Conservation (phyloP, 192 early-diverging fungal species). For the Coemansia pectinata region DNA sequence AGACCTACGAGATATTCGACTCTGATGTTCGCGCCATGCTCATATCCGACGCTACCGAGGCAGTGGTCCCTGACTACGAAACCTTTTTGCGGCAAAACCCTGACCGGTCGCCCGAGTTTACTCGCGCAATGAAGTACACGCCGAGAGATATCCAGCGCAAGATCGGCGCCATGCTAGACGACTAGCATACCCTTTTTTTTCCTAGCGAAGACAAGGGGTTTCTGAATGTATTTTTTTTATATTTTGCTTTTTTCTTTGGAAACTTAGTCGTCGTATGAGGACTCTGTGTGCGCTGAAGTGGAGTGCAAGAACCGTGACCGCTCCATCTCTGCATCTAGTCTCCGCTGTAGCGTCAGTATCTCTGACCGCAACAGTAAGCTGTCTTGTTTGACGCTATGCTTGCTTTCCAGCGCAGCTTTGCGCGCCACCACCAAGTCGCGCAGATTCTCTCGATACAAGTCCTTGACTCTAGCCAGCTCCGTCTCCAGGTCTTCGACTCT, state of each 20-base stretch:
- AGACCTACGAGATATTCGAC: slow-evolving; percentile 49
- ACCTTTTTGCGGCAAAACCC: slow-evolving; percentile 45
- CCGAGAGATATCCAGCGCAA: slow-evolving; percentile 47
- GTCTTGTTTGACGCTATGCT: slow-evolving; percentile 53
- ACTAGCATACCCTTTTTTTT: slow-evolving; percentile 8
- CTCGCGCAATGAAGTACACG: slow-evolving; percentile 49
- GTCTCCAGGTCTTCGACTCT: slow-evolving; percentile 37
- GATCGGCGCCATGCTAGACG: slow-evolving; percentile 45
- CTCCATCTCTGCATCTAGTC: slow-evolving; percentile 55
- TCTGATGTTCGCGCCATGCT: slow-evolving; percentile 48
- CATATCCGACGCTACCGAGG: slow-evolving; percentile 40
- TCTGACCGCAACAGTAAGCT: slow-evolving; percentile 50
- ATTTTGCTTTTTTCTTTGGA: neutral
- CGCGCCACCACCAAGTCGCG: slow-evolving; percentile 47
- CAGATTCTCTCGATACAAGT: slow-evolving; percentile 48
- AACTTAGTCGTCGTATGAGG: slow-evolving; percentile 6
- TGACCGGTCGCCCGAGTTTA: slow-evolving; percentile 50
- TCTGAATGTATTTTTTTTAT: slow-evolving; percentile 5
- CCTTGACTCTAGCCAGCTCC: slow-evolving; percentile 44
- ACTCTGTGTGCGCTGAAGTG: slow-evolving; percentile 14
- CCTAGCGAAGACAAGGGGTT: neutral
- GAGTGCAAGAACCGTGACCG: slow-evolving; percentile 41
- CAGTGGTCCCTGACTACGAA: slow-evolving; percentile 46
- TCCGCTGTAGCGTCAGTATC: slow-evolving; percentile 48
- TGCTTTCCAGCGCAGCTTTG: slow-evolving; percentile 42